Base-by-base conservation (phyloP, 495 filamentous ascomycete genomes). In the Trypethelium eluteriae region DNA sequence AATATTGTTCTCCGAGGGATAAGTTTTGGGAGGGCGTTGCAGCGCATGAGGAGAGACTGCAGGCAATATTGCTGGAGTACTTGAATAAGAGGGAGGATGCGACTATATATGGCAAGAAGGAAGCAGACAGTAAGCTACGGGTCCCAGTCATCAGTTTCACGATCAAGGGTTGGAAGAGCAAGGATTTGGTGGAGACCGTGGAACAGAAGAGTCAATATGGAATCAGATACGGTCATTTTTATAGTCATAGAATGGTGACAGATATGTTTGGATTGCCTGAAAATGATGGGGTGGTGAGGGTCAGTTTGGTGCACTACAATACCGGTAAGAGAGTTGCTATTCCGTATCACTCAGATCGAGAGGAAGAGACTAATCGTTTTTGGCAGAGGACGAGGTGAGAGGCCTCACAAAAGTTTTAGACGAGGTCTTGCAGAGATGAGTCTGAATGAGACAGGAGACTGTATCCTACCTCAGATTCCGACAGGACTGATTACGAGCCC, bases 281-380 rank as follows among this genome's bases (percentile, higher is more conserved):
- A 2, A 84, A 86, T 64, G 84, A 87, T 68, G 89, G 87, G 2
- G 85, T 91, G 25, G 81, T 89, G 16, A 82, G 89, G 73, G 85
- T 90, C 44, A 87, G 83, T 70, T 79, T 89, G 78, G 81, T 88
- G 74, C 88, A 90, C 78, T 91, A 91, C 77, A 92, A 91, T 72
- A 90, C 85, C 6, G 76, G 87, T 86, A 71, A 81, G 83, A 80
- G 62, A 12, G 5, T 47, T 63, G 25, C 38, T 7, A 36, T n/a
- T 36, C 4, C 10, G 14, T 11, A 39, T 7, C 10, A 32, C 38
- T 39, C 1, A 14, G 6, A 36, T 36, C 5, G 38, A 11, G 14
- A 41, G 2, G 18, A 5, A 38, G 10, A 38, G 4, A n/a, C 68
- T 67, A 44, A 66, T 25, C 4, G 36, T 74, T 62, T 49, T 66